Evolutionary conservation across 2,329 filamentous ascomycete genomes (phyloP).

Genomic region (Elsinoe perseae): DNA sequence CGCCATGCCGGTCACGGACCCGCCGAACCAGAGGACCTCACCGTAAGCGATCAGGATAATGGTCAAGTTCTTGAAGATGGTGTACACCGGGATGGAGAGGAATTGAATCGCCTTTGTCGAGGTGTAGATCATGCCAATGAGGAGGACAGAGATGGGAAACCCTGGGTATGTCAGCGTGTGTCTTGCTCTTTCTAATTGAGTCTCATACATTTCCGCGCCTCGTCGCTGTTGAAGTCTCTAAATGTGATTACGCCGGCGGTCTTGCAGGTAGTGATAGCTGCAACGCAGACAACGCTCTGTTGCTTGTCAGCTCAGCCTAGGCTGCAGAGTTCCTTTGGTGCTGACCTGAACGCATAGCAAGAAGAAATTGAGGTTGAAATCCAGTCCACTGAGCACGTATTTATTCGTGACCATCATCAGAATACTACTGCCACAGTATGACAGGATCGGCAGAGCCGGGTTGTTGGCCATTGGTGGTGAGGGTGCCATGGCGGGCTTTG

Average conservation of each 20-base stretch:
- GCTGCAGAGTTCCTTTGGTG: constrained; percentile 13
- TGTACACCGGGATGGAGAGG: constrained; percentile 96
- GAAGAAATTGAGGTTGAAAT: constrained; percentile 96
- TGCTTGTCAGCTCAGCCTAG: constrained; percentile 10
- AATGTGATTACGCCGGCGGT: constrained; percentile 73
- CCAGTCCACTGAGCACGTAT: constrained; percentile 83
- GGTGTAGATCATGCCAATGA: constrained; percentile 99
- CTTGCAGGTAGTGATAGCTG: constrained; percentile 77
- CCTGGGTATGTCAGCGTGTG: constrained; percentile 43
- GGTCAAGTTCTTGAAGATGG: constrained; percentile 99
- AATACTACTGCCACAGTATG: constrained; percentile 94
- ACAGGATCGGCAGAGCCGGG: constrained; percentile 70
- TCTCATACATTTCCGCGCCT: constrained; percentile 83
- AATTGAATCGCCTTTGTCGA: constrained; percentile 92
- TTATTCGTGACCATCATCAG: constrained; percentile 99
- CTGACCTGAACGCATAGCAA: constrained; percentile 85
- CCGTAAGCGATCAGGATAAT: constrained; percentile 98
- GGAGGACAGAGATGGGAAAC: constrained; percentile 91
- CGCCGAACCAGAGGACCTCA: constrained; percentile 96
- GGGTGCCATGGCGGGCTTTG: constrained; percentile 43
- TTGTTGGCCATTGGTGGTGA: constrained; percentile 49
- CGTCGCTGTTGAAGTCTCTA: constrained; percentile 74
- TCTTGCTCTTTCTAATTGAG: not conserved
- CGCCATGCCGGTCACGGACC: constrained; percentile 76
- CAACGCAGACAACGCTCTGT: constrained; percentile 82